A percentile compares a stretch with the other conserved stretches of the same genome.
These are phyloP conservation scores for Colletotrichum sidae DNA, from an alignment of 2,329 filamentous ascomycete species.

Conservation along the genomic window DNA sequence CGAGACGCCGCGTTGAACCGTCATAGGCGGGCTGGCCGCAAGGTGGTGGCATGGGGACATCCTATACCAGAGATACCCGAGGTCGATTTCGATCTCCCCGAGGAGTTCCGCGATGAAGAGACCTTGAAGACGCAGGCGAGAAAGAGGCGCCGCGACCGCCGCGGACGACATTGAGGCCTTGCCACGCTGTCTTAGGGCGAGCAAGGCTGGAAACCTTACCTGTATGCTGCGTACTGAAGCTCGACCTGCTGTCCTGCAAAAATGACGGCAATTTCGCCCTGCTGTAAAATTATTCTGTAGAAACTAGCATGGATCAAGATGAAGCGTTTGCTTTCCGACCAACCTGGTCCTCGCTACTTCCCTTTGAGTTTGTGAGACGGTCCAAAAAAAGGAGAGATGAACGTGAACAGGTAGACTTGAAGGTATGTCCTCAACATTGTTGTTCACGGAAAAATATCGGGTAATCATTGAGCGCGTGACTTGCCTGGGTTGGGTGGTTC, in stretches of 20 bases:
- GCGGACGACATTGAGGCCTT: constrained; percentile 56
- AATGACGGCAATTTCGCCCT: constrained; percentile 7
- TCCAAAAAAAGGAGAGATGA: not conserved
- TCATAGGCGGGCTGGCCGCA: constrained; percentile 75
- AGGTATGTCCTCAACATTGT: too few species aligned
- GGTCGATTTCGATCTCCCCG: constrained; percentile 80
- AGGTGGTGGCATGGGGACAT: constrained; percentile 83
- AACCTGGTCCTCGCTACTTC: not conserved
- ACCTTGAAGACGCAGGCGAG: constrained; percentile 69
- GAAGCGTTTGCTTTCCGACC: constrained; percentile 29
- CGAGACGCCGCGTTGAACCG: constrained; percentile 83
- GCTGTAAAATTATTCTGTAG: constrained; percentile 35
- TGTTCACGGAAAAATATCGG: too few species aligned
- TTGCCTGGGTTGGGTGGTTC: too few species aligned
- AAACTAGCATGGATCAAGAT: constrained; percentile 30
- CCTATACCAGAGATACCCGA: constrained; percentile 79
- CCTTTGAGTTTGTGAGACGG: too few species aligned
- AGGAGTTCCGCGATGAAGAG: constrained; percentile 69
- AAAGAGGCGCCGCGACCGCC: constrained; percentile 70
- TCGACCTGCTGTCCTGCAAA: constrained; percentile 19
- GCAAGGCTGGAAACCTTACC: too few species aligned
- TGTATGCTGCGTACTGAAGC: not conserved
- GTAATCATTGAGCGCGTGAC: too few species aligned
- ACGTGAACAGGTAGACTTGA: too few species aligned
- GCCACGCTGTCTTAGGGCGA: not conserved